Evolutionary conservation across 768 basidiomycete species (phyloP).

Genomic region (Agaricus blazei): DNA sequence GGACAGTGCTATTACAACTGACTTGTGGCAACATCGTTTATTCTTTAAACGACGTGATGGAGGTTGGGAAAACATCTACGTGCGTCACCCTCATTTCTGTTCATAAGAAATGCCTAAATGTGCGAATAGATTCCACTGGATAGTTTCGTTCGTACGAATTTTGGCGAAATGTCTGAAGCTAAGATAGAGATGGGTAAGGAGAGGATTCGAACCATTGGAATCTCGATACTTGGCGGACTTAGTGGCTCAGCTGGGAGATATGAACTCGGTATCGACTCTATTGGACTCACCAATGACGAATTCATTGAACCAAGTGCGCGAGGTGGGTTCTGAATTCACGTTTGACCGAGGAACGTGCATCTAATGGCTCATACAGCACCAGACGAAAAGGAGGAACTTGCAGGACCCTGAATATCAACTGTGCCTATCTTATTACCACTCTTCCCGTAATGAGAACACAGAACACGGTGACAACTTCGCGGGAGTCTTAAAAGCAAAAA

Average conservation of each 20-base stretch:
- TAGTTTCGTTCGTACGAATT: conserved; percentile 70
- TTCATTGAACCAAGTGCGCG: conserved; percentile 35
- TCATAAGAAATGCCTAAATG: too few species aligned
- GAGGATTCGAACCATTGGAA: conserved; percentile 74
- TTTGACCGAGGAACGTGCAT: not conserved
- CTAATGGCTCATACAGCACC: not conserved
- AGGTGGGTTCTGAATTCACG: conserved; percentile 11
- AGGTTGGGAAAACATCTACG: conserved; percentile 80
- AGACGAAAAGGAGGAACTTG: not conserved
- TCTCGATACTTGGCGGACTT: conserved; percentile 84
- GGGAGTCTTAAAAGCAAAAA: not conserved
- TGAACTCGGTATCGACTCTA: conserved; percentile 79
- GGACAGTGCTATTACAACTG: conserved; percentile 70
- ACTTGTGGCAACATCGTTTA: conserved; percentile 95
- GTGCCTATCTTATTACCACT: not conserved
- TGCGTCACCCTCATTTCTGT: conserved; percentile 28
- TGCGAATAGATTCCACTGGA: conserved; percentile 68
- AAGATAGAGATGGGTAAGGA: conserved; percentile 76
- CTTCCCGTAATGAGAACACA: not conserved
- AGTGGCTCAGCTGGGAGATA: conserved; percentile 69
- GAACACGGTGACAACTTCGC: not conserved
- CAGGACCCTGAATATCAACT: not conserved
- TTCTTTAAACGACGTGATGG: conserved; percentile 64
- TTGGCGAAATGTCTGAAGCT: conserved; percentile 61
- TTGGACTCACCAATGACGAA: conserved; percentile 77